Evolutionary conservation across 148 eudicot species (phyloP), one percentile per base, ranked within the genome.

Genomic region (Camellia sinensis): DNA sequence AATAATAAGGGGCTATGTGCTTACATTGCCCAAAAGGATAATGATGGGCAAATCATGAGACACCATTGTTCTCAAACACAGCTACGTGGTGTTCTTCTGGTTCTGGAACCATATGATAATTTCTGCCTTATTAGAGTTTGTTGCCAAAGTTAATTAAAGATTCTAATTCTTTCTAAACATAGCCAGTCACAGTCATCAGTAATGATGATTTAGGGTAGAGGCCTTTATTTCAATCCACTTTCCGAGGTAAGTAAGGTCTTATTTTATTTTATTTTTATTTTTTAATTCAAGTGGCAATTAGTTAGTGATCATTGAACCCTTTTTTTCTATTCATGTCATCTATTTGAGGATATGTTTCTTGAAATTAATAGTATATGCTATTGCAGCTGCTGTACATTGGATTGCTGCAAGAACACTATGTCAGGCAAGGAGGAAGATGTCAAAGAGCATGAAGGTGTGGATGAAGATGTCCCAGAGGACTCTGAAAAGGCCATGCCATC

Each of bases 381-480:
- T 88, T 77, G 82, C 82, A 73, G 84, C 71, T 79, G 41, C 63
- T 77, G 48, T 76, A 52, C 59, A 48, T 44, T 46, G 19, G 62
- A 64, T 61, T 52, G 75, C 72, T 45, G 72, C 81, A 68, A 80
- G 80, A 74, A 74, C 77, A 83, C 78, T 3, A 83, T 92, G 88
- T 94, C 93, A 77, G 89, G 89, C 73, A 83, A 81, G 74, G 92
- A 89, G 73, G 92, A 89, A 70, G 92, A 87, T 77, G 77, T 81
- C 70, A 83, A 84, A 79, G 87, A 83, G 70, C 84, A 71, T 52
- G 73, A 72, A 68, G 61, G 62, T 62, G 79, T 81, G 13, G 81
- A 59, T 72, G 89, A 60, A 77, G 81, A 76, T 82, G 86, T 87
- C 59, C 82, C 82, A 77, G 81, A 76, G 80, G 86, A 89, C 59